Evolutionary conservation across 2,329 filamentous ascomycete genomes (phyloP), one percentile per base, ranked within the genome.

Genomic region (Canariomyces notabilis): DNA sequence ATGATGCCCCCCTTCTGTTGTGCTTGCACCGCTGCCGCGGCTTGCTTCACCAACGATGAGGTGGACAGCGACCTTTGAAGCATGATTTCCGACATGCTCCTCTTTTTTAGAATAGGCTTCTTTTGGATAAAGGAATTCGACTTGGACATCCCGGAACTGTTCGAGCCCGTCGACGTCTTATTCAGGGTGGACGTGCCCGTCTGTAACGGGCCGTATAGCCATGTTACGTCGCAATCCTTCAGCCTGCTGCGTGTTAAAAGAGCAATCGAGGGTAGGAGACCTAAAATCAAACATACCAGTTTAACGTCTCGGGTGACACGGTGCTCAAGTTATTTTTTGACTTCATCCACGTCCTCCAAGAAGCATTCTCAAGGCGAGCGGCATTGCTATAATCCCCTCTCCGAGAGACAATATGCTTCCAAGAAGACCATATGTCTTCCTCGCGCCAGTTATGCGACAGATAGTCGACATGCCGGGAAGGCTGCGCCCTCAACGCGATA

Each of bases 331-430:
- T 81, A 65, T 94, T 85, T 68, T 95, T 95, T 39, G 86, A 77
- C 67, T 97, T 97, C 63, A 88, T 86, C 93, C 93, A 97, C 1
- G 89, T 93, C 63, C 93, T 79, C 93, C 93, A 98, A 0, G 89
- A 95, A 3, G 93, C 93, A 66, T 98, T 97, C 66, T 97, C 93
- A 22, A 97, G 68, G 40, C 93, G 77, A 26, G 83, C 83, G 29
- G 85, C 80, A 64, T 96, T 91, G 57, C 80, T 82, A 55, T 94
- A 94, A 43, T 87, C 79, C 49, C 81, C 82, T 58, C 85, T 77
- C 59, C 88, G 86, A 21, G 86, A 83, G 14, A 90, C 82, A 57
- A 97, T 88, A 63, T 95, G 93, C 62, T 89, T 83, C 93, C 93
- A 97, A 1, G 91, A 96, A 5, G 87, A 85, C 90, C 90, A 97